Evolutionary conservation across 2,329 filamentous ascomycete genomes (phyloP).

Genomic region (Bipolaris sorokiniana): DNA sequence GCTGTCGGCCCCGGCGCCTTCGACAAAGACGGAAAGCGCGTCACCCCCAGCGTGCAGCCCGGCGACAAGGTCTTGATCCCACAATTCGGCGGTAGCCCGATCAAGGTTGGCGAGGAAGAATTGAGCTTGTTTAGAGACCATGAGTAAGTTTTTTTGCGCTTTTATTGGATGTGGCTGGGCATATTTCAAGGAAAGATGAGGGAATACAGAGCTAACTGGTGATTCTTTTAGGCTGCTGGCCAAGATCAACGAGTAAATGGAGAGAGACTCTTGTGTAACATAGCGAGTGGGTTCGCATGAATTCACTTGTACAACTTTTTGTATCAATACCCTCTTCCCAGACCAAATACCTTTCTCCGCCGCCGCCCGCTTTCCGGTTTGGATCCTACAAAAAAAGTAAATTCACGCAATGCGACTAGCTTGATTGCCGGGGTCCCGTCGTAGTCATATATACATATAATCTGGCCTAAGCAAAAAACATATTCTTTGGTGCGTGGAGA

Average conservation of each 20-base stretch:
- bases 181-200: neutral
- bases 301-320: constrained; percentile 24
- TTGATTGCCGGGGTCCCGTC: constrained; percentile 37
- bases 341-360: neutral
- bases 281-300: constrained; percentile 15
- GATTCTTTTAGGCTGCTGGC: constrained; percentile 75
- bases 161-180: neutral
- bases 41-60: constrained; percentile 79
- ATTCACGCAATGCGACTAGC: constrained; percentile 33
- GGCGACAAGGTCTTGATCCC: constrained; percentile 97
- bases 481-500: constrained; percentile 22
- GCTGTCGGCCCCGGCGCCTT: constrained; percentile 89
- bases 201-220: constrained; percentile 8
- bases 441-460: constrained; percentile 22
- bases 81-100: constrained; percentile 88
- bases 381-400: constrained; percentile 1
- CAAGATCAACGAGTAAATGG: constrained; percentile 92
- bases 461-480: constrained; percentile 20
- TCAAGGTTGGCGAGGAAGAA: constrained; percentile 98
- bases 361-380: neutral
- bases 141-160: constrained; percentile 72
- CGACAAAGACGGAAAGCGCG: constrained; percentile 86
- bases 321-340: constrained; percentile 32
- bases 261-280: neutral
- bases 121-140: constrained; percentile 95